Conservation (phyloP, 768 basidiomycete species). For the Phylloporus scabripes region DNA sequence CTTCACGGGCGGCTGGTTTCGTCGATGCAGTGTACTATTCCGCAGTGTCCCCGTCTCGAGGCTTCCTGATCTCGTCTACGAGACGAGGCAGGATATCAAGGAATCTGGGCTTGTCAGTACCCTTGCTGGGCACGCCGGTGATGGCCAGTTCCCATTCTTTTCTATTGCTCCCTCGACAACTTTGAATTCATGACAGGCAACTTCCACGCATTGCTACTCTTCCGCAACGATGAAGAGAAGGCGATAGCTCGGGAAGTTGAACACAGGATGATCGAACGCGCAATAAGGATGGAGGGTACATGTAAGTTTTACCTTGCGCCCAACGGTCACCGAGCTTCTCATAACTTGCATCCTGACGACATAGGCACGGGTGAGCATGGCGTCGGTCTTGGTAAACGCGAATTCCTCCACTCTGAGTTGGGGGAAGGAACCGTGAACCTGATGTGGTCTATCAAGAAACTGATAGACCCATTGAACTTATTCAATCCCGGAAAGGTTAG, state of each 20-base stretch:
- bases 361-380: conserved; percentile 80
- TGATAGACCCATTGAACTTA: conserved; percentile 67
- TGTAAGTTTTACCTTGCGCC: conserved; percentile 38
- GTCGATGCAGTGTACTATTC: neutral
- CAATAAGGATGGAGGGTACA: conserved; percentile 68
- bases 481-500: conserved; percentile 85
- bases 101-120: conserved; percentile 51
- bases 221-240: conserved; percentile 51
- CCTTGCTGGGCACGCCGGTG: conserved; percentile 75
- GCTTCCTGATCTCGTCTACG: conserved; percentile 57
- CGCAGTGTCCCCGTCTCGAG: conserved; percentile 56
- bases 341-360: neutral
- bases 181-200: conserved; percentile 31
- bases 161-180: neutral
- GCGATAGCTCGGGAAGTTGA: conserved; percentile 41
- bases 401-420: conserved; percentile 76
- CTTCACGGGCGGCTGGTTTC: neutral
- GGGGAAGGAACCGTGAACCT: conserved; percentile 76
- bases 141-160: conserved; percentile 43
- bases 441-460: conserved; percentile 77
- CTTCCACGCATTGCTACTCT: conserved; percentile 50
- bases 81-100: conserved; percentile 67
- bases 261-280: conserved; percentile 58
- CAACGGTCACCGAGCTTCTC: neutral
- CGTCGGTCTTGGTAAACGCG: conserved; percentile 79